Evolutionary conservation across 1,284 basidiomycete genomes (phyloP), one percentile per base, ranked within the genome.

Genomic region (Moniliella sp.): DNA sequence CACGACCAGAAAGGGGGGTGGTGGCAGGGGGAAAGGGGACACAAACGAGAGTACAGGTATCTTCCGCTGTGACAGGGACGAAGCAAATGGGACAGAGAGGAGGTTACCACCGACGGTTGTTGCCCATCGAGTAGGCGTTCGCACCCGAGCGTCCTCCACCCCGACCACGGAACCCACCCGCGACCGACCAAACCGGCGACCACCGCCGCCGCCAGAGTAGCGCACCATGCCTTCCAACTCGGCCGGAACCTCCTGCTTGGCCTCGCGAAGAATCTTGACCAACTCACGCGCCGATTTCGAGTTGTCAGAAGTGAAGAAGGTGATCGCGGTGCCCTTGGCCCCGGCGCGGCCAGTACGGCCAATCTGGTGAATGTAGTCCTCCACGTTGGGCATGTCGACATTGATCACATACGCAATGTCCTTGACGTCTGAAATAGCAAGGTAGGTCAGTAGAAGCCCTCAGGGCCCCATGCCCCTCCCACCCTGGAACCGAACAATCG

Each of bases 331-430:
- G 47, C 83, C 82, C 62, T 73, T 83, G 67, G 55, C 48, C 32
- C 68, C 68, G 18, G 68, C 69, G 60, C 79, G 78, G 45, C 68
- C 69, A 21, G 45, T 36, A 61, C 82, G 78, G 39, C 81, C 82
- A 48, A 86, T 86, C 45, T 83, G 79, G 62, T 86, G 80, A 35
- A 84, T 79, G 61, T 83, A 83, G 63, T 86, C 80, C 66, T 86
- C n/a, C 21, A 97, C 91, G 56, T 91, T 79, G 3, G 91, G 86
- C 48, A 99, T 94, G 66, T 99, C 88, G 40, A 97, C 86, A 1
- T 91, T 91, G 3, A 99, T 88, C 60, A 97, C 88, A 64, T 81
- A 84, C 43, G 77, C 75, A 49, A 86, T 81, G 66, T 86, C 80
- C 74, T 86, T 86, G 62, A 84, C 81, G 67, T 84, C 80, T n/a